Conservation (phyloP, 768 basidiomycete genomes). For the Mycena indigotica region DNA sequence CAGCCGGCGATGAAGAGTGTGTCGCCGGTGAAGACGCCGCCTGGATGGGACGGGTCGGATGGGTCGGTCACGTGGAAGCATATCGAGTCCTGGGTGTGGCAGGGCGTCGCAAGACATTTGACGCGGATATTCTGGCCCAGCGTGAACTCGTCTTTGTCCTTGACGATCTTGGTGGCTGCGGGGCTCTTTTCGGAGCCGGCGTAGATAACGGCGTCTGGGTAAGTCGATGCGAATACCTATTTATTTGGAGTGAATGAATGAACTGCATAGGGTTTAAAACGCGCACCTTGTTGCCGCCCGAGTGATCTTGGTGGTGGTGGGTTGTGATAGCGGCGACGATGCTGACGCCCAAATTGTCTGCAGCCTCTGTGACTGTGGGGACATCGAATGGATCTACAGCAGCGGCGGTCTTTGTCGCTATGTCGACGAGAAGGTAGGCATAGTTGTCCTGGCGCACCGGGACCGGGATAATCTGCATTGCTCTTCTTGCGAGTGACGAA, state of each 20-base stretch:
- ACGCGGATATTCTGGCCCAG: constrained; percentile 66
- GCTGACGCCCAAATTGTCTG: constrained; percentile 59
- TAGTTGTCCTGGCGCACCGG: constrained; percentile 85
- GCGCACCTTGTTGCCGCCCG: constrained; percentile 78
- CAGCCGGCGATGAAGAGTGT: constrained; percentile 89
- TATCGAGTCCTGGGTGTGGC: constrained; percentile 96
- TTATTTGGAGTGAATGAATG: constrained; percentile 5
- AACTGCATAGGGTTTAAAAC: background rate
- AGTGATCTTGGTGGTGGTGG: constrained; percentile 90
- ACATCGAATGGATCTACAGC: constrained; percentile 82
- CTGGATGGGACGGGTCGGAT: constrained; percentile 51
- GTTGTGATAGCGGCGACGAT: constrained; percentile 83
- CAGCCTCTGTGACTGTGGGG: constrained; percentile 63
- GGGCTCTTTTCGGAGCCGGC: constrained; percentile 77
- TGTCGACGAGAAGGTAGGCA: constrained; percentile 80
- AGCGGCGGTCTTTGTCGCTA: constrained; percentile 65
- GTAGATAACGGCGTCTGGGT: constrained; percentile 62
- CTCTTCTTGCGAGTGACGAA: constrained; percentile 8
- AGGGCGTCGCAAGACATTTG: constrained; percentile 81
- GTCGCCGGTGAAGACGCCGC: constrained; percentile 92
- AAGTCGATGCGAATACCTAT: constrained; percentile 51
- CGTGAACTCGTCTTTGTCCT: constrained; percentile 78
- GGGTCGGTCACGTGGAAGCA: constrained; percentile 78
- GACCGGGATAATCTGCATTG: constrained; percentile 82
- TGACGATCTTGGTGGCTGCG: constrained; percentile 71